Evolutionary conservation across 139 green algal species (phyloP).

Genomic region (Cymbomonas tetramitiformis): DNA sequence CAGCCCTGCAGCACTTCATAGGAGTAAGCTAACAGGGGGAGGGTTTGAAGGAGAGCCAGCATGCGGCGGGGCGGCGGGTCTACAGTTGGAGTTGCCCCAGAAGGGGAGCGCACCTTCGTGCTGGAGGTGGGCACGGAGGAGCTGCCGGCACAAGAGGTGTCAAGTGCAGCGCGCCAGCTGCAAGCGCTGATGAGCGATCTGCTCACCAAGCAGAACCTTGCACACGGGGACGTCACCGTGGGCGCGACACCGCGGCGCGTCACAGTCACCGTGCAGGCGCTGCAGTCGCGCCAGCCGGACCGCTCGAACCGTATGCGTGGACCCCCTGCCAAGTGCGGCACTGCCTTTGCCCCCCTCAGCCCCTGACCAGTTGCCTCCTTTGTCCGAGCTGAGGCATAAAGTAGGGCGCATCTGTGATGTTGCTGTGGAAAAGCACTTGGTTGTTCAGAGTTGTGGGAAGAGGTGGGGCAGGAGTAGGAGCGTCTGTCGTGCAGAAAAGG

Average conservation of each 20-base stretch:
- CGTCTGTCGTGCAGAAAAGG: not conserved
- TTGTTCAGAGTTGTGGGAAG: too few species aligned
- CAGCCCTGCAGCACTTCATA: too few species aligned
- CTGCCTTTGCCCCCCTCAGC: too few species aligned
- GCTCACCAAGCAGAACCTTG: slow-evolving; percentile 56
- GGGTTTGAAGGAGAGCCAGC: not conserved
- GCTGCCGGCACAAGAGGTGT: slow-evolving; percentile 81
- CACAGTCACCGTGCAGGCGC: slow-evolving; percentile 51
- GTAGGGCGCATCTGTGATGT: too few species aligned
- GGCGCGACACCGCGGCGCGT: slow-evolving; percentile 73
- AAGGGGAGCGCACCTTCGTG: slow-evolving; percentile 50
- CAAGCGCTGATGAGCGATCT: slow-evolving; percentile 27
- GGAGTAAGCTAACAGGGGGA: not conserved
- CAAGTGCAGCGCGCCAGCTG: slow-evolving; percentile 57
- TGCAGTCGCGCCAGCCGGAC: slow-evolving; percentile 47
- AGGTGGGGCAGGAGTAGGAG: too few species aligned
- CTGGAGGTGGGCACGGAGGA: slow-evolving; percentile 95
- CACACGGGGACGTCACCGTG: slow-evolving; percentile 48
- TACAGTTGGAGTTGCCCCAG: not conserved
- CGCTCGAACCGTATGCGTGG: slow-evolving; percentile 53
- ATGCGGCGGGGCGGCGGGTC: not conserved
- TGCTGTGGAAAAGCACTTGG: too few species aligned
- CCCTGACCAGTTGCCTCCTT: too few species aligned
- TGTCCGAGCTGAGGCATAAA: too few species aligned
- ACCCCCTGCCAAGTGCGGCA: too few species aligned